Conservation (phyloP, 2,329 filamentous ascomycete genomes). For the Penicillium sp. region DNA sequence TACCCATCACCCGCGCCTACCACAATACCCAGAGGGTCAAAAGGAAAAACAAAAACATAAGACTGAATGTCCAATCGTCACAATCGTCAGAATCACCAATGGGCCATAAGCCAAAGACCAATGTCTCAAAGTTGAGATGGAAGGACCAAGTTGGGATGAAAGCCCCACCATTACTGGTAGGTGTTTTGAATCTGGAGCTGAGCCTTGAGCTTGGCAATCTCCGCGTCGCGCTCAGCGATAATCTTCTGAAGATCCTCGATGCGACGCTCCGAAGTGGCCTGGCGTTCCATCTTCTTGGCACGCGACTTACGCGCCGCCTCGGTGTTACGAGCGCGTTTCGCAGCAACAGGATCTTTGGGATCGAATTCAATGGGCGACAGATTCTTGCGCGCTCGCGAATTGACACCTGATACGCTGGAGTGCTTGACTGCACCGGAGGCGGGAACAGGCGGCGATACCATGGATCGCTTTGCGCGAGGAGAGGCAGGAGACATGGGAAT, state of each 20-base stretch:
- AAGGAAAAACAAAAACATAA: background rate
- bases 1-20: conserved; percentile 30
- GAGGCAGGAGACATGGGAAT: conserved; percentile 27
- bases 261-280: conserved; percentile 64
- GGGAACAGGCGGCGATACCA: conserved; percentile 15
- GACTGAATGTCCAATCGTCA: background rate
- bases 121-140: background rate
- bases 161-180: conserved; percentile 15
- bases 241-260: conserved; percentile 58
- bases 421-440: conserved; percentile 45
- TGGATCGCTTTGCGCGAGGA: conserved; percentile 28
- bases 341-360: conserved; percentile 61
- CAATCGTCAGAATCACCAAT: background rate
- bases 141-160: background rate
- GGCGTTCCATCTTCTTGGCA: conserved; percentile 68
- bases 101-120: background rate
- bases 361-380: conserved; percentile 72
- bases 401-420: conserved; percentile 62
- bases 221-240: conserved; percentile 23
- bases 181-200: conserved; percentile 17
- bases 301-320: conserved; percentile 88
- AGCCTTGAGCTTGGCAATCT: conserved; percentile 19
- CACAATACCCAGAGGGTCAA: conserved; percentile 21
- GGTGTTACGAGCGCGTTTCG: conserved; percentile 91
- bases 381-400: conserved; percentile 67